A percentile compares a stretch with the other conserved stretches of the same genome.
Evolutionary conservation across 2,329 filamentous ascomycete genomes (phyloP).

Genomic region (Xylaria sp.): DNA sequence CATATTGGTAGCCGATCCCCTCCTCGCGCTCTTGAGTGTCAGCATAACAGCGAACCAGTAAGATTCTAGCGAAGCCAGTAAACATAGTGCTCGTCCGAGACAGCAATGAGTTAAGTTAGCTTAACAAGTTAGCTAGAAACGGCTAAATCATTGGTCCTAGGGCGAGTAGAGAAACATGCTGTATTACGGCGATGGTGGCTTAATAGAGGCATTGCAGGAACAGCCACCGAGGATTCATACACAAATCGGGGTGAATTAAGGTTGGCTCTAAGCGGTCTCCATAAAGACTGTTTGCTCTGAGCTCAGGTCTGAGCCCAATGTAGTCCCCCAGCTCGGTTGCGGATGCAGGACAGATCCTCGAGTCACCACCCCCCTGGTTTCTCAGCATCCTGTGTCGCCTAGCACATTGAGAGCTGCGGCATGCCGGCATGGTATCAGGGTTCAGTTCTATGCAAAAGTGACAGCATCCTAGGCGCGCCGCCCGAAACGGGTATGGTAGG

Average conservation of each 20-base stretch:
- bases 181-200: not conserved
- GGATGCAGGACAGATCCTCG: constrained; percentile 43
- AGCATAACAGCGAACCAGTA: not conserved
- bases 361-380: constrained; percentile 46
- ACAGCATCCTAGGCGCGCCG: constrained; percentile 35
- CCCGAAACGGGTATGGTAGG: constrained; percentile 42
- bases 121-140: not conserved
- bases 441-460: constrained; percentile 36
- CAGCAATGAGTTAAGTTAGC: not conserved
- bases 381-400: constrained; percentile 41
- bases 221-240: not conserved
- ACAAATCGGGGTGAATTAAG: not conserved
- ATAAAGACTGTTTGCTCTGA: constrained; percentile 11
- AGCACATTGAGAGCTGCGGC: constrained; percentile 46
- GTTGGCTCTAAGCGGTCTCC: constrained; percentile 1
- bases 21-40: constrained; percentile 9
- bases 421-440: constrained; percentile 42
- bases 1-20: constrained; percentile 28
- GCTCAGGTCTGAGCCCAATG: constrained; percentile 20
- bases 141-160: constrained; percentile 1
- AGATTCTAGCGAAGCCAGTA: not conserved
- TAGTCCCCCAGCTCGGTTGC: constrained; percentile 29
- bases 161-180: not conserved
- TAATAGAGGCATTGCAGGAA: not conserved
- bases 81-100: not conserved